These are phyloP conservation scores for Paracorniculantispora psalliotae DNA, from an alignment of 2,329 filamentous ascomycete genomes.

Conservation along the genomic window DNA sequence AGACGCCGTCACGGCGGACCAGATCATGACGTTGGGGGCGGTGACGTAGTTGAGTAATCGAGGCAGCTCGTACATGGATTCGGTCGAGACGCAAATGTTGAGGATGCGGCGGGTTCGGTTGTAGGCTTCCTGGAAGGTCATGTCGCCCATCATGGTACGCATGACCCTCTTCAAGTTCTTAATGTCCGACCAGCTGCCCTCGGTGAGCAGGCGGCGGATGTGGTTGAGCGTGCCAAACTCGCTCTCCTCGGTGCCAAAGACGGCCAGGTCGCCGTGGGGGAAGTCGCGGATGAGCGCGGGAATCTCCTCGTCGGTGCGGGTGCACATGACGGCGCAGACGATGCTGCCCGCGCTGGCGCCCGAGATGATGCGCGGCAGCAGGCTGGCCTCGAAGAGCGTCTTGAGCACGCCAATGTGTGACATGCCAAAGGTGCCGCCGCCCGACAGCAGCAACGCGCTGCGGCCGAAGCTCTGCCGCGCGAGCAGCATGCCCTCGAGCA, in stretches of 20 bases:
- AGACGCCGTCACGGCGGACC: conserved; percentile 93
- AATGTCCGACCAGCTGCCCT: conserved; percentile 81
- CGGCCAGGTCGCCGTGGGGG: conserved; percentile 72
- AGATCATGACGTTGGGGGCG: conserved; percentile 89
- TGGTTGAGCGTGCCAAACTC: conserved; percentile 63
- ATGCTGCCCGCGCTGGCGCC: conserved; percentile 86
- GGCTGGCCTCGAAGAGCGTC: conserved; percentile 65
- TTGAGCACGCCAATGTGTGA: conserved; percentile 86
- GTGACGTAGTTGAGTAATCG: conserved; percentile 88
- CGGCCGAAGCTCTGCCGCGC: conserved; percentile 79
- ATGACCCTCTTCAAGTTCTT: conserved; percentile 76
- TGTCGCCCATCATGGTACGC: conserved; percentile 73
- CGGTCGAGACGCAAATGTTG: conserved; percentile 89
- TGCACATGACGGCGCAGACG: conserved; percentile 74
- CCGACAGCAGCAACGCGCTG: conserved; percentile 76
- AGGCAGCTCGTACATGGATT: conserved; percentile 81
- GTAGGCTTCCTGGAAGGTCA: conserved; percentile 94
- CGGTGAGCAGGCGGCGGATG: conserved; percentile 68
- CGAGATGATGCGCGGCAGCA: conserved; percentile 81
- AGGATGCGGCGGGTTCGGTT: conserved; percentile 88
- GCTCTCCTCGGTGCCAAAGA: conserved; percentile 63
- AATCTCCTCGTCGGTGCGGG: conserved; percentile 72
- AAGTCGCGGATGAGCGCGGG: conserved; percentile 64
- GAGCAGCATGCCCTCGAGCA: conserved; percentile 64
- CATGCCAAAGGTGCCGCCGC: conserved; percentile 87